Base-by-base conservation (phyloP, 2,329 filamentous ascomycete species). In the Apiospora hydei region DNA sequence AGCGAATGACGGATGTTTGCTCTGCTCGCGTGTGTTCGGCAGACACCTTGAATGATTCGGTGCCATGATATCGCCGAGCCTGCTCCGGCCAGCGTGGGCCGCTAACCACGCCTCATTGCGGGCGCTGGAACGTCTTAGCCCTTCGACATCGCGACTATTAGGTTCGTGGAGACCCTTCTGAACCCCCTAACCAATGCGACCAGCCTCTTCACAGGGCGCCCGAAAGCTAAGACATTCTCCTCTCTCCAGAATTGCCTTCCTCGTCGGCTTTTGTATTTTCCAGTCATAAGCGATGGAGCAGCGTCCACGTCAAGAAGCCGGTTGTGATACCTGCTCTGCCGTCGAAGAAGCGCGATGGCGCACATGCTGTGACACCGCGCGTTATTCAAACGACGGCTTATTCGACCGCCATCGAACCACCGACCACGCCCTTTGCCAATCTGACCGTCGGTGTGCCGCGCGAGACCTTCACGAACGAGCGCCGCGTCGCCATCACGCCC, bases 401-500 rank as follows among this genome's bases (percentile, higher is more conserved):
- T 64, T 81, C 79, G 30, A 81, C 79, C 30, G 76, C 77, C n/a
- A n/a, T 67, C 41, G 66, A 67, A n/a, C 66, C 66, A 21, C 66
- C 41, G 3, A 18, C 66, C n/a, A 88, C 82, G 3, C 93, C 94
- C 0, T 97, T 95, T 81, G 84, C 88, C 26, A 85, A 91, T 64
- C 87, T 97, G 71, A 93, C 90, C 4, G 90, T 98, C 67, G 94
- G 94, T 72, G 89, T 96, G 4, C 94, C 94, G 18, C 90, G 88
- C 72, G 95, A 98, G 82, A 92, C 89, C n/a, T 94, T 89, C 77
- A 89, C 91, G 0, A 90, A 91, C 72, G 95, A 98, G 84, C 91
- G 92, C 57, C 93, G 95, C 69, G 94, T 97, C 18, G 94, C 95
- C 43, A 87, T 97, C 71, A 96, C 94, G 0, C 95, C 95, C 1